These are phyloP conservation scores for Barnettozyma hawaiiensis DNA, from an alignment of 1,139 yeast species.

Conservation along the genomic window DNA sequence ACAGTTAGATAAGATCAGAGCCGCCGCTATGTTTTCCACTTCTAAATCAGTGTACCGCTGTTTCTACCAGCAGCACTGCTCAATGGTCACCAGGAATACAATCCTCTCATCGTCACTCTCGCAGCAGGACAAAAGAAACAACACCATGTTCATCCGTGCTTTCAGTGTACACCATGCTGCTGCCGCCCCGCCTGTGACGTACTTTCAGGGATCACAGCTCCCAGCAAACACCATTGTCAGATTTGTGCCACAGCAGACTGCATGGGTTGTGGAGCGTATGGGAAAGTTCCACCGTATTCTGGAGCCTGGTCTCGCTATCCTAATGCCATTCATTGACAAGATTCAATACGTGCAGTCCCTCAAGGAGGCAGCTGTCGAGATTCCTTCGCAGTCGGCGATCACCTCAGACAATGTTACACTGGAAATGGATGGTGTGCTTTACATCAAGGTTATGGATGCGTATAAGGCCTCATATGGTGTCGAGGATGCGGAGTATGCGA, in stretches of 20 bases:
- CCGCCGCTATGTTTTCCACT: slow-evolving; percentile 1
- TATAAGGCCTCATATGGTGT: slow-evolving; percentile 86
- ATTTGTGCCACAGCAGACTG: slow-evolving; percentile 87
- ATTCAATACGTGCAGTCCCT: slow-evolving; percentile 77
- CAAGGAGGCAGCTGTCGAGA: slow-evolving; percentile 78
- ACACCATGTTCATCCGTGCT: too few relatives aligned
- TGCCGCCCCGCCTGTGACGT: slow-evolving; percentile 47
- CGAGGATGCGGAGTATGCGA: slow-evolving; percentile 82
- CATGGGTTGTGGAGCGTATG: slow-evolving; percentile 91
- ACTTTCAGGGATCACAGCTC: slow-evolving; percentile 59
- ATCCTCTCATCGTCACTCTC: too few relatives aligned
- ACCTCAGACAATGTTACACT: slow-evolving; percentile 82
- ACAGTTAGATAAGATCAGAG: too few relatives aligned
- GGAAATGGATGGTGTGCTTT: slow-evolving; percentile 80
- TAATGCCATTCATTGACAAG: slow-evolving; percentile 67
- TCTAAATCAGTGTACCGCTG: background rate
- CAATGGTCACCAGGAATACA: background rate
- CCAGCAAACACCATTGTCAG: slow-evolving; percentile 71
- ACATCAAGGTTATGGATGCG: slow-evolving; percentile 72
- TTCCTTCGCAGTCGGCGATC: slow-evolving; percentile 80
- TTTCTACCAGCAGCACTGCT: too few relatives aligned
- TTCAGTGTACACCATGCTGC: slow-evolving; percentile 12
- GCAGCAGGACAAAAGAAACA: too few relatives aligned
- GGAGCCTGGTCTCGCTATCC: slow-evolving; percentile 71
- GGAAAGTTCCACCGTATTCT: slow-evolving; percentile 70